These are phyloP conservation scores for Camellia japonica DNA, from an alignment of 148 eudicot species.

Conservation along the genomic window DNA sequence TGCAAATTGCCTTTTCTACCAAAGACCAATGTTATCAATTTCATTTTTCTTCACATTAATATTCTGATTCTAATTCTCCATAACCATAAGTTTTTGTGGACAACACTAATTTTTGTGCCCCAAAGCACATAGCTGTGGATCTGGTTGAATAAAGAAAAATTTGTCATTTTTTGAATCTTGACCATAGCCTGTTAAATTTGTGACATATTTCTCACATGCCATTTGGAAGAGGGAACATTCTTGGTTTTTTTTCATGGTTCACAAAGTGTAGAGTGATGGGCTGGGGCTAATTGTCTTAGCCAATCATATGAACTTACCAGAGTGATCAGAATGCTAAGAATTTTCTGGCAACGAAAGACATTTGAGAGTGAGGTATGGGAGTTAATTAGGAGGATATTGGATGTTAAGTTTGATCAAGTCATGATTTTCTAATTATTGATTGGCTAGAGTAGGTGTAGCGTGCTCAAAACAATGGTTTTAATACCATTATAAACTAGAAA, in stretches of 20 bases:
- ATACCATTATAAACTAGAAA: background rate
- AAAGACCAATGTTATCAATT: background rate
- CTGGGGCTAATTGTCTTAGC: background rate
- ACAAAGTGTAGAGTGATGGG: background rate
- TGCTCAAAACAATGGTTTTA: background rate
- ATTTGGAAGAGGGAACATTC: background rate
- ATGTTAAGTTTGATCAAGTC: background rate
- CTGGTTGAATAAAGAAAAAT: background rate
- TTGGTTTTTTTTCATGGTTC: background rate
- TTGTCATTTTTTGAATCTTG: background rate
- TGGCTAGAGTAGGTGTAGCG: background rate
- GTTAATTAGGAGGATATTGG: background rate
- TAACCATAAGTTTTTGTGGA: background rate
- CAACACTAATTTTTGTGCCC: background rate
- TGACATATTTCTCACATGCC: background rate
- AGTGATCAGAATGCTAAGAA: background rate
- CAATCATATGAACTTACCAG: background rate
- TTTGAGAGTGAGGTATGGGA: background rate
- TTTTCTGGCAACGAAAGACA: background rate
- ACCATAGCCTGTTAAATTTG: background rate
- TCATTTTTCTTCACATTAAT: background rate
- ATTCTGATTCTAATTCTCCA: background rate
- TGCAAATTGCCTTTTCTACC: too few species aligned
- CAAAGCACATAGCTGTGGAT: background rate
- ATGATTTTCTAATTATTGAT: background rate